These are phyloP conservation scores for Medicago arabica DNA, from an alignment of 306 rosid genomes.

Conservation along the genomic window DNA sequence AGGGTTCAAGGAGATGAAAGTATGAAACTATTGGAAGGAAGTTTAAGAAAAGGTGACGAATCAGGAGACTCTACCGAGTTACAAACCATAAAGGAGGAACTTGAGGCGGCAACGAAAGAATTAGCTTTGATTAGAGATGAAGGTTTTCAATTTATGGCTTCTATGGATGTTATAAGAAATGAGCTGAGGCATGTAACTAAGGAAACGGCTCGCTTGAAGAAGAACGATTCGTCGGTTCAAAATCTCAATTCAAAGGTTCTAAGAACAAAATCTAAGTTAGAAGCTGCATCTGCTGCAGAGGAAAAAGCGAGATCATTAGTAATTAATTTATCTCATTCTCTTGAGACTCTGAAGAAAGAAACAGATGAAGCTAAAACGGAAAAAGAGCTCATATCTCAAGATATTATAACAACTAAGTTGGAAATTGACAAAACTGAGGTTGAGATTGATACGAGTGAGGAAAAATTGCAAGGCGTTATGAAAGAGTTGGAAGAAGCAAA, in stretches of 20 bases:
- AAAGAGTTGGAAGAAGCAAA: constrained; percentile 73
- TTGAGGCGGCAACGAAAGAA: constrained; percentile 68
- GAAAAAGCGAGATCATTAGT: constrained; percentile 63
- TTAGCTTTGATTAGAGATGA: constrained; percentile 67
- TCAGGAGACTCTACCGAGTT: constrained; percentile 46
- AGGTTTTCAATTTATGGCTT: constrained; percentile 79
- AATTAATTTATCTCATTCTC: constrained; percentile 58
- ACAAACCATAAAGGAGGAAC: constrained; percentile 55
- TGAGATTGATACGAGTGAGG: constrained; percentile 65
- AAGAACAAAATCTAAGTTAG: constrained; percentile 77
- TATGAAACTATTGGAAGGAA: constrained; percentile 37
- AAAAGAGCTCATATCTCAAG: constrained; percentile 54
- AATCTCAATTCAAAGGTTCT: constrained; percentile 73
- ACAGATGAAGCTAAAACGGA: constrained; percentile 62
- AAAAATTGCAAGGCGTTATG: constrained; percentile 63
- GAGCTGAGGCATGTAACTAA: constrained; percentile 65
- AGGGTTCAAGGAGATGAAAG: constrained; percentile 49
- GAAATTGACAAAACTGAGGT: constrained; percentile 62
- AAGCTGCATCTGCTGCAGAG: constrained; percentile 73
- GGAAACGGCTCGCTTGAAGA: constrained; percentile 56
- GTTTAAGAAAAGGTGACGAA: constrained; percentile 50
- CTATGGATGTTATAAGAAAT: constrained; percentile 89
- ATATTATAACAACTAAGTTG: constrained; percentile 49
- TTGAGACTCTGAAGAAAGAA: constrained; percentile 66
- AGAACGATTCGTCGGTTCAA: constrained; percentile 55